These are phyloP conservation scores for Saccharomyces mikatae DNA, from an alignment of 805 yeast genomes.

Conservation along the genomic window DNA sequence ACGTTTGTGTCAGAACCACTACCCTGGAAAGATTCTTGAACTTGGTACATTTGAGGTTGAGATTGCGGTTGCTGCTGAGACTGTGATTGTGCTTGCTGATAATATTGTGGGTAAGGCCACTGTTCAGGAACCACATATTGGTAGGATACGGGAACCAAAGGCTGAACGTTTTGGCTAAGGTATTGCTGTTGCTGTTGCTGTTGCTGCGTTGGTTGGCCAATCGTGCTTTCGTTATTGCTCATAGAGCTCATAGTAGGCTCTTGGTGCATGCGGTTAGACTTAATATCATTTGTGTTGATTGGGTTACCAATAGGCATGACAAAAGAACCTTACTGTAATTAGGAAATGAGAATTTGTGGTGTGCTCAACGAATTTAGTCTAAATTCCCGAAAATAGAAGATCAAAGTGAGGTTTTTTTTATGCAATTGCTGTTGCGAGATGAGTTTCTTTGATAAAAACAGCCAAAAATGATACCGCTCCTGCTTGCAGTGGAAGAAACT, in stretches of 20 bases:
- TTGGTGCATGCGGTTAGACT: background rate
- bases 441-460: background rate
- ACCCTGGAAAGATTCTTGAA: background rate
- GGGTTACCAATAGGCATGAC: background rate
- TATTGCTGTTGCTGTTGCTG: constrained; percentile 1
- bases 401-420: background rate
- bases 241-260: background rate
- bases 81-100: constrained; percentile 8
- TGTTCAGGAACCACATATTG: constrained; percentile 3
- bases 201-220: constrained; percentile 1
- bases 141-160: background rate
- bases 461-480: background rate
- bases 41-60: background rate
- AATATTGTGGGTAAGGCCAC: constrained; percentile 8
- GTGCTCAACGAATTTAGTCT: background rate
- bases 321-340: background rate
- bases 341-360: background rate
- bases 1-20: background rate
- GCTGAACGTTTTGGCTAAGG: background rate
- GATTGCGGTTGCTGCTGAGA: background rate
- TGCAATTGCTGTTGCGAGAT: background rate
- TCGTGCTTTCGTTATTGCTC: background rate
- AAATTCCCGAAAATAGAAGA: background rate
- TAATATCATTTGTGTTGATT: background rate
- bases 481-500: background rate